These are phyloP conservation scores for Hanseniaspora vineae DNA, from an alignment of 805 yeast genomes.

Conservation along the genomic window DNA sequence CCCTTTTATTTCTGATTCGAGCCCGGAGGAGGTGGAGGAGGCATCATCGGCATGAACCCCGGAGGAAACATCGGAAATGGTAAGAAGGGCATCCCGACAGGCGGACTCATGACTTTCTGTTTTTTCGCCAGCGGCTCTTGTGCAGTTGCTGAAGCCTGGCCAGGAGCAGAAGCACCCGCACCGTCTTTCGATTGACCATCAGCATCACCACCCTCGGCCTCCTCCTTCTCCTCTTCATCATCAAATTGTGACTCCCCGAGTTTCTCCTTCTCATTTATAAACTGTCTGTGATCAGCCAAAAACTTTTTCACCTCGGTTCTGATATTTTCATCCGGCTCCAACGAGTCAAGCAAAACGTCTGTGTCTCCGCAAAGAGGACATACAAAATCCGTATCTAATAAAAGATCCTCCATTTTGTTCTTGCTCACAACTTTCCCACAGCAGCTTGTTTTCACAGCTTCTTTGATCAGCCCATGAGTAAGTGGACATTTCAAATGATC, in stretches of 20 bases:
- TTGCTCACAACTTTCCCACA: slow-evolving; percentile 49
- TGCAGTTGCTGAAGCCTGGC: not conserved
- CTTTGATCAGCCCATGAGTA: slow-evolving; percentile 44
- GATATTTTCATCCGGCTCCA: slow-evolving; percentile 49
- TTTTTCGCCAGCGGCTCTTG: slow-evolving; percentile 3
- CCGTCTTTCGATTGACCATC: slow-evolving; percentile 9
- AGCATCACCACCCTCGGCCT: slow-evolving; percentile 7
- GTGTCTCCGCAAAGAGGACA: slow-evolving; percentile 78
- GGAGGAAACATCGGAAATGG: slow-evolving; percentile 26
- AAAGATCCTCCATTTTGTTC: slow-evolving; percentile 46
- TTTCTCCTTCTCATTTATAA: slow-evolving; percentile 20
- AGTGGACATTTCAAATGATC: slow-evolving; percentile 59
- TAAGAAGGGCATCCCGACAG: slow-evolving; percentile 22
- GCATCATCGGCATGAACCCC: slow-evolving; percentile 18
- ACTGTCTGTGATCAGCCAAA: slow-evolving; percentile 25
- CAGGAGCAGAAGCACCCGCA: not conserved
- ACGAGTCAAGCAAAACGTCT: slow-evolving; percentile 65
- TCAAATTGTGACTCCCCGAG: slow-evolving; percentile 7
- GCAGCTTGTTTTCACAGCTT: slow-evolving; percentile 71
- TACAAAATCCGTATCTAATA: slow-evolving; percentile 73
- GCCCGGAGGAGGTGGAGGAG: slow-evolving; percentile 2
- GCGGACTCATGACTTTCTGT: slow-evolving; percentile 14
- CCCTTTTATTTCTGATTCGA: not conserved
- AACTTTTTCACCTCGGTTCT: slow-evolving; percentile 41
- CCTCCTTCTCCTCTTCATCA: slow-evolving; percentile 7